These are phyloP conservation scores for Acer saccharum DNA, from an alignment of 345 rosid genomes.

Conservation along the genomic window DNA sequence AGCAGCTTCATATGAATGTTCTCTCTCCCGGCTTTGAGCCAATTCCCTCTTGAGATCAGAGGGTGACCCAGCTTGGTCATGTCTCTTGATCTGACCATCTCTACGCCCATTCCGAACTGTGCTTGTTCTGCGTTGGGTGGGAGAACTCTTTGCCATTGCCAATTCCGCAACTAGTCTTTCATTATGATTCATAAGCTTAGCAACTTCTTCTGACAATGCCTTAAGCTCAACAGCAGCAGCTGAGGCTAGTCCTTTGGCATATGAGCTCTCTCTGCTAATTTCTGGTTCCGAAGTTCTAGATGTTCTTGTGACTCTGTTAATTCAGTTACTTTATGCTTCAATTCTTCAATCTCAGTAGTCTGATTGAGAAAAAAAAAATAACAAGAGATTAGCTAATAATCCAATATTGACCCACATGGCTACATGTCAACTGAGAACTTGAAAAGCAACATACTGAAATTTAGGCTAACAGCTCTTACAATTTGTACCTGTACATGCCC, in stretches of 20 bases:
- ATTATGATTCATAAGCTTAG: slow-evolving; percentile 93
- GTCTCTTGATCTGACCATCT: slow-evolving; percentile 56
- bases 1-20: slow-evolving; percentile 79
- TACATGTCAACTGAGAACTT: neutral
- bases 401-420: slow-evolving; percentile 8
- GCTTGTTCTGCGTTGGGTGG: slow-evolving; percentile 56
- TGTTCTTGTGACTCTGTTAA: slow-evolving; percentile 68
- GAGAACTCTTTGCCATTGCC: slow-evolving; percentile 61
- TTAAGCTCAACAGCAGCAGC: slow-evolving; percentile 99
- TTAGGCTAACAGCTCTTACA: neutral
- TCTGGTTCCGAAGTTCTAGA: slow-evolving; percentile 72
- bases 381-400: slow-evolving; percentile 12
- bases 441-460: neutral
- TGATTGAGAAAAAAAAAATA: slow-evolving; percentile 29
- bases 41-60: slow-evolving; percentile 83
- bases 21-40: slow-evolving; percentile 76
- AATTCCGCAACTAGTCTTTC: slow-evolving; percentile 77
- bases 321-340: slow-evolving; percentile 61
- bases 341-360: slow-evolving; percentile 74
- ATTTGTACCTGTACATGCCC: neutral
- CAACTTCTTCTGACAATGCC: slow-evolving; percentile 94
- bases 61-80: slow-evolving; percentile 61
- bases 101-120: slow-evolving; percentile 69
- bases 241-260: slow-evolving; percentile 98
- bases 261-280: slow-evolving; percentile 88